Percentiles rank a stretch among this genome's conserved stretches.
Conservation (phyloP, 1,139 yeast genomes). For the Pichia sp. region DNA sequence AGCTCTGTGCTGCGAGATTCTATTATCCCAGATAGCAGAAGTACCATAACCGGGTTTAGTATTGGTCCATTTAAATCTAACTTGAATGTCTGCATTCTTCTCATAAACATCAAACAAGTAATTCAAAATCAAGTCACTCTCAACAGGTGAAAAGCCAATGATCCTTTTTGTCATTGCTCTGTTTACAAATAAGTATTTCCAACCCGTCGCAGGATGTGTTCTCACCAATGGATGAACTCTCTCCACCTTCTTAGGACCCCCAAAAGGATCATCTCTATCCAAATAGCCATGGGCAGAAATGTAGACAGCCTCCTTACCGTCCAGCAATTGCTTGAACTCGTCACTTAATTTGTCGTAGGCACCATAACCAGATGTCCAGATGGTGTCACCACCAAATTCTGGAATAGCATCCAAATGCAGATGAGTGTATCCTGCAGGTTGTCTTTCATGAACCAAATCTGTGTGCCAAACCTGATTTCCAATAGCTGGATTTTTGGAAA, state of each 20-base stretch:
- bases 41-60: conserved; percentile 39
- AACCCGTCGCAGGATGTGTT: conserved; percentile 52
- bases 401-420: conserved; percentile 46
- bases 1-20: conserved; percentile 43
- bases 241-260: conserved; percentile 34
- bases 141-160: conserved; percentile 43
- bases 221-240: conserved; percentile 46
- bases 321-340: conserved; percentile 44
- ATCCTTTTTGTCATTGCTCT: conserved; percentile 41
- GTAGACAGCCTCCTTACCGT: conserved; percentile 44
- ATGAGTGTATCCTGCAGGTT: conserved; percentile 49
- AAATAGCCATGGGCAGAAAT: not conserved
- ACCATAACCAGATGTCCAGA: conserved; percentile 48
- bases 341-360: conserved; percentile 47
- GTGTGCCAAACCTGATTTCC: conserved; percentile 39
- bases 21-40: conserved; percentile 57
- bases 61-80: conserved; percentile 49
- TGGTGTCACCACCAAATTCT: conserved; percentile 46
- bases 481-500: conserved; percentile 19
- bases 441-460: conserved; percentile 45
- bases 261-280: conserved; percentile 1
- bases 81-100: conserved; percentile 47
- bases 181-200: conserved; percentile 48
- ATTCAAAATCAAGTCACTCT: conserved; percentile 38
- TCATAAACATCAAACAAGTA: conserved; percentile 41